Conservation (phyloP, 139 green algal genomes). For the Picocystis salinarum region DNA sequence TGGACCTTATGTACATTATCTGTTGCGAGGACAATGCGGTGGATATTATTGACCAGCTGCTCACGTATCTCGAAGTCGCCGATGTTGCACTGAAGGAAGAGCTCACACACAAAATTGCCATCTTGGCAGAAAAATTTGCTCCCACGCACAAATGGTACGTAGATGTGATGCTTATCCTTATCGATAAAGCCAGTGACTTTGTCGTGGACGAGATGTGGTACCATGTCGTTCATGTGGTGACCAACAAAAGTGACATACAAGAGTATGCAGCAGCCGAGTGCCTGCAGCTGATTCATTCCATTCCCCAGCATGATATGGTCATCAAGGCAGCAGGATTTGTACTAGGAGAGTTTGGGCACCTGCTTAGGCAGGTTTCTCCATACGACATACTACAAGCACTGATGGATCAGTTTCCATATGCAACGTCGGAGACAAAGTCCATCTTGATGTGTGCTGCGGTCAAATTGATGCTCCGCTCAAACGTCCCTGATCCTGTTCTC, state of each 20-base stretch:
- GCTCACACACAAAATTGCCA: conserved; percentile 87
- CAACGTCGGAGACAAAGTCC: conserved; percentile 3
- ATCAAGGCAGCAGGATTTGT: conserved; percentile 9
- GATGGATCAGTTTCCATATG: conserved; percentile 1
- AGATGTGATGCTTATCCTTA: conserved; percentile 66
- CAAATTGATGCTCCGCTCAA: too few species aligned
- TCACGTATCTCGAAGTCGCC: conserved; percentile 55
- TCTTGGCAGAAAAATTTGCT: conserved; percentile 83
- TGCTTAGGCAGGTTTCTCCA: conserved; percentile 10
- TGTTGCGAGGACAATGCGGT: conserved; percentile 48
- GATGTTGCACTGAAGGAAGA: conserved; percentile 89
- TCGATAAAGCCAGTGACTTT: conserved; percentile 80
- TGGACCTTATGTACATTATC: conserved; percentile 63
- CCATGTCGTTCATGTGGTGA: conserved; percentile 84
- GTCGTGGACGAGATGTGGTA: conserved; percentile 89
- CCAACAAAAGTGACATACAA: conserved; percentile 73
- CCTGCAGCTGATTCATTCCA: conserved; percentile 36
- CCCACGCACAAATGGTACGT: conserved; percentile 32
- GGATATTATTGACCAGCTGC: conserved; percentile 53
- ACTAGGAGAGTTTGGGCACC: conserved; percentile 2
- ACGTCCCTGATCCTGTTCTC: too few species aligned
- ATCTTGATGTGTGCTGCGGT: conserved; percentile 9
- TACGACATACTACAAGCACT: conserved; percentile 26
- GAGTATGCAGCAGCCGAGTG: conserved; percentile 52
- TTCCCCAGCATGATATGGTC: conserved; percentile 40